Evolutionary conservation across 495 filamentous ascomycete genomes (phyloP).

Genomic region (Daldinia grandis): DNA sequence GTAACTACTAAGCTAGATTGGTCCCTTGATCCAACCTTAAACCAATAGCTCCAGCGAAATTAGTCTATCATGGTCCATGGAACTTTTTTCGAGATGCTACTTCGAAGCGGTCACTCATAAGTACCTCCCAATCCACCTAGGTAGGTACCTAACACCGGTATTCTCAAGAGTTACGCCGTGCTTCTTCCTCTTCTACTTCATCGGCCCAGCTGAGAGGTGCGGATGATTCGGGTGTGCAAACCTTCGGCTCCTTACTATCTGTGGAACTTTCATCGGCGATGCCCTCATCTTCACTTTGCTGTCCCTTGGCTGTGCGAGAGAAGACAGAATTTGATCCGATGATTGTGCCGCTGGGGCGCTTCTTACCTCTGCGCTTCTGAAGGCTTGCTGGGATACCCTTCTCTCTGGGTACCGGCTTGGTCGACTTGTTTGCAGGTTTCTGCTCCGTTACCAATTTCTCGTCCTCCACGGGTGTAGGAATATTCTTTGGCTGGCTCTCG

Average conservation of each 20-base stretch:
- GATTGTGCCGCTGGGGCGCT: not conserved
- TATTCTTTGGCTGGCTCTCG: not conserved
- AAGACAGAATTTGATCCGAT: constrained; percentile 19
- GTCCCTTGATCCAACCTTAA: not conserved
- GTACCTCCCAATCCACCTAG: too few species aligned
- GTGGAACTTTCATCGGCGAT: not conserved
- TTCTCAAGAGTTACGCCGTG: too few species aligned
- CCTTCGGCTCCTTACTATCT: not conserved
- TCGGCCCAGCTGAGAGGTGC: constrained; percentile 10
- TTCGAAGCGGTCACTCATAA: not conserved
- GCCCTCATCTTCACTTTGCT: not conserved
- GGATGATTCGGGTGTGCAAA: not conserved
- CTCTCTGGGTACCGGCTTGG: not conserved
- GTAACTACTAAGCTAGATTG: not conserved
- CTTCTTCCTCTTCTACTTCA: constrained; percentile 8
- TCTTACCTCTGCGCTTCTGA: constrained; percentile 2
- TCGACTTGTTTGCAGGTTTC: not conserved
- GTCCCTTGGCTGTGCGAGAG: not conserved
- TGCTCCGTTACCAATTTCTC: not conserved
- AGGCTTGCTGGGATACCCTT: not conserved
- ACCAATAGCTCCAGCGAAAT: not conserved
- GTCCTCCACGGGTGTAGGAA: not conserved
- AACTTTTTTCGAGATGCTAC: not conserved
- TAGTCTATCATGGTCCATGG: not conserved
- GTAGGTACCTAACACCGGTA: too few species aligned